phyloP scores from a whole-genome alignment of 75 land plant species.

The Sequoia sempervirens region DNA sequence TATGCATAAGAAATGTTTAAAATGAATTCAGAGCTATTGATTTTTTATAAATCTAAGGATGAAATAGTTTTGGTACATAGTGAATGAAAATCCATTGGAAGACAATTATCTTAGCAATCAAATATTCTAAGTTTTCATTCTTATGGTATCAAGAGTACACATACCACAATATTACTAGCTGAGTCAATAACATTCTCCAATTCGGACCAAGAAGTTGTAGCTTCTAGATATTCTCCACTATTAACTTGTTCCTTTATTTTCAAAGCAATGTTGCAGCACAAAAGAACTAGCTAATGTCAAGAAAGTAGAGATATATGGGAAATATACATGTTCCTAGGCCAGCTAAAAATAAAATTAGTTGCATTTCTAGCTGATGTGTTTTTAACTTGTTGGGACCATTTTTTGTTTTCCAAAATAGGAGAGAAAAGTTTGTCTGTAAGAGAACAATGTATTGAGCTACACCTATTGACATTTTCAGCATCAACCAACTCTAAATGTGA shows the following conservation, averaged over 20 bases:
- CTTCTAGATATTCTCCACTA: background rate
- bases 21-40: too few species aligned
- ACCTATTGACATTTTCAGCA: conserved; percentile 22
- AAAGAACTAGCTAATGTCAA: background rate
- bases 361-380: background rate
- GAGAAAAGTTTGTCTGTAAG: background rate
- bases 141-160: background rate
- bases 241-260: background rate
- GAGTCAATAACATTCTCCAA: too few species aligned
- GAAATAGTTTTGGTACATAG: too few species aligned
- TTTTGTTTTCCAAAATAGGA: background rate
- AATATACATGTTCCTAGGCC: background rate
- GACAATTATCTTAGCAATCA: too few species aligned
- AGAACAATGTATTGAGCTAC: background rate
- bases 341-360: background rate
- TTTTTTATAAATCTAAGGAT: too few species aligned
- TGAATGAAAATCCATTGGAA: too few species aligned
- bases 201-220: too few species aligned
- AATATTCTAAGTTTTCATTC: background rate
- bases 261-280: conserved; percentile 26
- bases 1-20: too few species aligned
- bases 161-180: background rate
- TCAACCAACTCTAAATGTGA: conserved; percentile 59
- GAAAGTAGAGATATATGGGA: background rate
- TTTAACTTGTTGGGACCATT: background rate